Base-by-base conservation (phyloP, 78 protist genomes). In the Emiliania huxleyi region DNA sequence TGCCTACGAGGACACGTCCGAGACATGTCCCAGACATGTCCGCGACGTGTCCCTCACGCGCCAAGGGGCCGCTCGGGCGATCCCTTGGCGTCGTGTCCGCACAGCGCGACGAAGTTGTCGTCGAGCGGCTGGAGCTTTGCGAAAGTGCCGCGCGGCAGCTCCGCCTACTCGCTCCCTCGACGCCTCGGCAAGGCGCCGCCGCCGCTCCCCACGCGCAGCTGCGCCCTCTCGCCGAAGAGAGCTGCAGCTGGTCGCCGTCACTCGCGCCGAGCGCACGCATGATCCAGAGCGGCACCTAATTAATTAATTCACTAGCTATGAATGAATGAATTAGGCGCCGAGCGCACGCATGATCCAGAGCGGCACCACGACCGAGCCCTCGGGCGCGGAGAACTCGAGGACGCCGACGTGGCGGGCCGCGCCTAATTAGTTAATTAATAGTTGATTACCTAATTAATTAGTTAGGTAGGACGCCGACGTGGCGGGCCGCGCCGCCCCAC, bases 331-430 rank as follows among this genome's bases (percentile, higher is more conserved):
- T n/a, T n/a, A n/a, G n/a, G n/a, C n/a, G n/a, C n/a, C n/a, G n/a
- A n/a, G n/a, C n/a, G n/a, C n/a, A n/a, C n/a, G n/a, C 75, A 77
- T 37, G 48, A 77, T 6, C 85, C 85, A 77, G 48, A 77, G 85
- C n/a, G 85, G 85, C 35, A 77, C 85, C 29, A 77, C 29, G 49
- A 77, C 85, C 6, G 18, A 15, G 5, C 85, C 85, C 48, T 77
- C 85, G n/a, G 85, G 85, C 85, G 85, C 85, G 29, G 85, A 77
- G 46, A 77, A 77, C 85, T 77, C 85, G 85, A 77, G 85, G 33
- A 77, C 85, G 29, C 85, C 85, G 19, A 40, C 46, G 85, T 77
- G 46, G 29, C 42, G 37, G 2, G 33, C 75, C 75, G 3, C n/a
- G 75, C 75, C 75, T n/a, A n/a, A n/a, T n/a, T n/a, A n/a, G n/a